Evolutionary conservation across 2,329 filamentous ascomycete genomes (phyloP).

Genomic region (Phaeosphaeriaceae sp.): DNA sequence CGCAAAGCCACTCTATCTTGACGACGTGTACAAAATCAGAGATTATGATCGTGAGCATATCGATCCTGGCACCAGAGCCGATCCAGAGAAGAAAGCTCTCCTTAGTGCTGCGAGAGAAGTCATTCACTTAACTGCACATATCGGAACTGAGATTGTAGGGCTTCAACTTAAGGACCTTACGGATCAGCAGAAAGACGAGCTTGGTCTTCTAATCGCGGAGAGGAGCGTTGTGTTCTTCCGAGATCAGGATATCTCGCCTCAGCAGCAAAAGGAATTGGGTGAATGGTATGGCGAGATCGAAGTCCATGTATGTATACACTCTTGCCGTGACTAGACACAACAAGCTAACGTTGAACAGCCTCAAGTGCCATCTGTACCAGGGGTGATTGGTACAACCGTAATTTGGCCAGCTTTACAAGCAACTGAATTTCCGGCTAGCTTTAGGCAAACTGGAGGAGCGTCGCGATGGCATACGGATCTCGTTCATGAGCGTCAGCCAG

Average conservation of each 20-base stretch:
- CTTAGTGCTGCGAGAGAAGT: slow-evolving; percentile 51
- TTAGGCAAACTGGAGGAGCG: slow-evolving; percentile 71
- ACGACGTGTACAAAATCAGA: slow-evolving; percentile 72
- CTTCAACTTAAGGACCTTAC: slow-evolving; percentile 57
- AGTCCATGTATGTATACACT: slow-evolving; percentile 63
- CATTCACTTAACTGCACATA: slow-evolving; percentile 45
- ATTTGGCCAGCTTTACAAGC: slow-evolving; percentile 74
- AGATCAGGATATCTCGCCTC: slow-evolving; percentile 53
- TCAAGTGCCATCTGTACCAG: slow-evolving; percentile 73
- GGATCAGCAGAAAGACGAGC: slow-evolving; percentile 57
- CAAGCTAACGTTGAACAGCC: slow-evolving; percentile 54
- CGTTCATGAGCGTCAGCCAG: slow-evolving; percentile 73
- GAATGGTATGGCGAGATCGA: slow-evolving; percentile 62
- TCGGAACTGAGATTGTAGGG: slow-evolving; percentile 46
- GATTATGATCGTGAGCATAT: slow-evolving; percentile 49
- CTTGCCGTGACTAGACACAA: no score
- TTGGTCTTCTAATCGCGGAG: slow-evolving; percentile 51
- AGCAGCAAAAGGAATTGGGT: slow-evolving; percentile 40
- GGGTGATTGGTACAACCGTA: slow-evolving; percentile 66
- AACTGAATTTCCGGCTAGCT: slow-evolving; percentile 65
- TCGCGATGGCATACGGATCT: slow-evolving; percentile 74
- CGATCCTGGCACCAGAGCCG: slow-evolving; percentile 58
- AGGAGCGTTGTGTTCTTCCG: slow-evolving; percentile 59
- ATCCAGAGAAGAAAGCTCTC: slow-evolving; percentile 51
- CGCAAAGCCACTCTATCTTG: slow-evolving; percentile 69